Percentiles rank a stretch among this genome's conserved stretches.
Conservation (phyloP, 148 eudicot species). For the Pharnaceum exiguum region DNA sequence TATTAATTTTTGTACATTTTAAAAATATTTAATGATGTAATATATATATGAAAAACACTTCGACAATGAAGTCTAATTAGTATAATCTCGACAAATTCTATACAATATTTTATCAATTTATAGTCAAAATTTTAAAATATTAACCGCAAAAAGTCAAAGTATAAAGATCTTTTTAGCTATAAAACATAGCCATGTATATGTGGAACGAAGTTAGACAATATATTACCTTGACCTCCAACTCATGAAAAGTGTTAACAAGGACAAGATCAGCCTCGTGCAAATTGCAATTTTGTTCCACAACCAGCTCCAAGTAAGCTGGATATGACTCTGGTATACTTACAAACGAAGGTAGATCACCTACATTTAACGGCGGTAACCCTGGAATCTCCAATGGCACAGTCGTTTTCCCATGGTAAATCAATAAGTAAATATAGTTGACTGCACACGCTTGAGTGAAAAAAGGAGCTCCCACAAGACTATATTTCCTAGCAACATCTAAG, state of each 20-base stretch:
- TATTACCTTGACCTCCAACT: conserved; percentile 55
- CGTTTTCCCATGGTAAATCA: conserved; percentile 19
- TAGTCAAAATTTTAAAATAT: too few species aligned
- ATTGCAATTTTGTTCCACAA: conserved; percentile 40
- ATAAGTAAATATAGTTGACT: conserved; percentile 30
- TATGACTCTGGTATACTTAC: conserved; percentile 33
- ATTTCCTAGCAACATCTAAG: conserved; percentile 29
- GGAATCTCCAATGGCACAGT: conserved; percentile 32
- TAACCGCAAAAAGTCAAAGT: too few species aligned
- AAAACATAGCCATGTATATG: not conserved
- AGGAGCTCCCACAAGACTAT: conserved; percentile 23
- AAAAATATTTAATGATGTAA: too few species aligned
- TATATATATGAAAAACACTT: too few species aligned
- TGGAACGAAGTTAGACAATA: not conserved
- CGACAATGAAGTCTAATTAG: too few species aligned
- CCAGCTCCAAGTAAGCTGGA: conserved; percentile 53
- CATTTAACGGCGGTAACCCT: conserved; percentile 46
- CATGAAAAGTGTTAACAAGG: conserved; percentile 53
- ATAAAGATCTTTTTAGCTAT: too few species aligned
- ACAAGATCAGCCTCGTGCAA: conserved; percentile 53
- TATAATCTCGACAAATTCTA: too few species aligned
- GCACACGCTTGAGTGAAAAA: conserved; percentile 50
- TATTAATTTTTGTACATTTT: too few species aligned
- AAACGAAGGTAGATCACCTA: conserved; percentile 46
- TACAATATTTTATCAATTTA: too few species aligned